Conservation (phyloP, 441 rosid species). For the Erysimum cheiri region DNA sequence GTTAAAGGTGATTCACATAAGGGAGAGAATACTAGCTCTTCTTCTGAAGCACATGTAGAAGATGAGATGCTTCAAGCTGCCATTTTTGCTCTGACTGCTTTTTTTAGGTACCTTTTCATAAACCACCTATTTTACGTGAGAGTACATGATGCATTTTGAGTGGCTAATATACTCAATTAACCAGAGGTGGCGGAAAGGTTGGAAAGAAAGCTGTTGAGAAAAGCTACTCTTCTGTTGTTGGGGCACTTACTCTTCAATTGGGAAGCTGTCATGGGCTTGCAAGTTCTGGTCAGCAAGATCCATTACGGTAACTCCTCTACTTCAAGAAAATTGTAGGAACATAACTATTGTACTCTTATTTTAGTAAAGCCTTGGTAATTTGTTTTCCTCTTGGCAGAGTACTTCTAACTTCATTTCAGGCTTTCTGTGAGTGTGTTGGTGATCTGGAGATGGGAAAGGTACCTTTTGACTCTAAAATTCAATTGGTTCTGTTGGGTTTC, state of each 20-base stretch:
- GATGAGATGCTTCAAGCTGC: slow-evolving; percentile 89
- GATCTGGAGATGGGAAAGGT: slow-evolving; percentile 99
- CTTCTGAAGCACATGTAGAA: slow-evolving; percentile 60
- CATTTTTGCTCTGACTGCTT: slow-evolving; percentile 89
- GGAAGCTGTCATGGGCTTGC: slow-evolving; percentile 96
- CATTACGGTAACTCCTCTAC: slow-evolving; percentile 66
- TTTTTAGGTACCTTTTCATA: slow-evolving; percentile 71
- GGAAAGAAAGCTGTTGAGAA: slow-evolving; percentile 96
- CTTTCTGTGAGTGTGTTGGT: slow-evolving; percentile 99
- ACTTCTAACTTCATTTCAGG: slow-evolving; percentile 90
- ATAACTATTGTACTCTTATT: slow-evolving; percentile 22
- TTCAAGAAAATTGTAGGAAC: slow-evolving; percentile 28
- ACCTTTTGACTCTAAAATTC: slow-evolving; percentile 33
- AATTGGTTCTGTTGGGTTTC: slow-evolving; percentile 26
- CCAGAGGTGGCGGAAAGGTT: slow-evolving; percentile 96
- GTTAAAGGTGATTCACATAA: slow-evolving; percentile 64
- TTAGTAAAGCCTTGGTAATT: slow-evolving; percentile 24
- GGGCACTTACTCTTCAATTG: slow-evolving; percentile 87
- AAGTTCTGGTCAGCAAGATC: slow-evolving; percentile 85
- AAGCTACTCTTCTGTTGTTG: slow-evolving; percentile 89
- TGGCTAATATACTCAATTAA: slow-evolving; percentile 46
- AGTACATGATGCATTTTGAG: slow-evolving; percentile 34
- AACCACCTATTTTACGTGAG: slow-evolving; percentile 35
- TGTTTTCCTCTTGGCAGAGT: slow-evolving; percentile 65
- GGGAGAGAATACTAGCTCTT: slow-evolving; percentile 59